A percentile compares a stretch with the other conserved stretches of the same genome.
Conservation (phyloP, 192 early-diverging fungal genomes). For the Borealophlyctis nickersoniae region DNA sequence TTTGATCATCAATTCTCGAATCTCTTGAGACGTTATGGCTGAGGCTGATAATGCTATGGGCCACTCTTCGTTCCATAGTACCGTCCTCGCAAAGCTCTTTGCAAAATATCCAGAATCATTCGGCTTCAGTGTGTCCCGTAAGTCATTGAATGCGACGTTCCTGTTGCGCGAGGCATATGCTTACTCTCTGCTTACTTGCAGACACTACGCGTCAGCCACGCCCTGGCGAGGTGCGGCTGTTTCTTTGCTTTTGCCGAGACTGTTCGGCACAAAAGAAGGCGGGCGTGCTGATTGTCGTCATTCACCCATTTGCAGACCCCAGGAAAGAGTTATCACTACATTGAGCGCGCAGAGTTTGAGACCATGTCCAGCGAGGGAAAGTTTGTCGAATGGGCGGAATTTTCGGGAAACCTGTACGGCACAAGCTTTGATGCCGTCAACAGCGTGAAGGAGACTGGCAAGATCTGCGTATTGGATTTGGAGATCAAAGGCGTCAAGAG, state of each 20-base stretch:
- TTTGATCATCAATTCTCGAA: not conserved
- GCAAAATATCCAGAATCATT: slow-evolving; percentile 79
- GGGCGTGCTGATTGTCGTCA: slow-evolving; percentile 26
- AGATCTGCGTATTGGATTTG: slow-evolving; percentile 41
- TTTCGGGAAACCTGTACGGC: slow-evolving; percentile 44
- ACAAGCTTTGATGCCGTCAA: slow-evolving; percentile 33
- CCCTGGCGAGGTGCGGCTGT: slow-evolving; percentile 37
- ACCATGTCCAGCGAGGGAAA: slow-evolving; percentile 18
- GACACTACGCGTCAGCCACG: slow-evolving; percentile 39
- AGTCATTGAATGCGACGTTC: slow-evolving; percentile 1
- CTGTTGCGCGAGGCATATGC: not conserved
- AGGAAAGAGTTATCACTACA: slow-evolving; percentile 42
- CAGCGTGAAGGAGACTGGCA: slow-evolving; percentile 22
- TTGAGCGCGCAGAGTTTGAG: slow-evolving; percentile 28
- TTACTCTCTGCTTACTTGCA: slow-evolving; percentile 16
- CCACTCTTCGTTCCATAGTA: not conserved
- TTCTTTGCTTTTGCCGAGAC: slow-evolving; percentile 40
- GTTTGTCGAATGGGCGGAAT: slow-evolving; percentile 42
- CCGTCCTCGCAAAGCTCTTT: slow-evolving; percentile 26
- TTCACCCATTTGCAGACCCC: slow-evolving; percentile 8
- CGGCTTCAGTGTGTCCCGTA: slow-evolving; percentile 84
- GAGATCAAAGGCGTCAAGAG: slow-evolving; percentile 33
- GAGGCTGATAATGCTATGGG: not conserved
- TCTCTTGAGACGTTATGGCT: not conserved
- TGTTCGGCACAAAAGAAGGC: slow-evolving; percentile 47